A percentile compares a stretch with the other conserved stretches of the same genome.
phyloP scores from a whole-genome alignment of 2,329 filamentous ascomycete species.

The Phialophora chinensis region DNA sequence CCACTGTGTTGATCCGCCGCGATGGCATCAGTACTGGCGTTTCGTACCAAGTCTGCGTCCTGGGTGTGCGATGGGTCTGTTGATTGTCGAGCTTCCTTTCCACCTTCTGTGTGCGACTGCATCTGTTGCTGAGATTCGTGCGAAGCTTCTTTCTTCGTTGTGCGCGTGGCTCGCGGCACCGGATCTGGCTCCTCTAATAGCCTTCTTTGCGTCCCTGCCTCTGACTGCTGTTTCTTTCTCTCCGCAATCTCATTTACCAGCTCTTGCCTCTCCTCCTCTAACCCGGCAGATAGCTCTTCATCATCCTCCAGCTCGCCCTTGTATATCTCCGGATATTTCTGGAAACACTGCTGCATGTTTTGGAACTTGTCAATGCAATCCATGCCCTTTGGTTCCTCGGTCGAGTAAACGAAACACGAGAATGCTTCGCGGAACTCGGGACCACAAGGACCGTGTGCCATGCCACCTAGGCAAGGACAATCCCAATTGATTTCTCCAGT shows the following conservation, averaged over 20 bases:
- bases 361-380: slow-evolving; percentile 98
- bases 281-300: slow-evolving; percentile 57
- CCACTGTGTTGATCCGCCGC: background rate
- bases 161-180: slow-evolving; percentile 11
- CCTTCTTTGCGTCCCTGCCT: slow-evolving; percentile 10
- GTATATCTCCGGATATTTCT: slow-evolving; percentile 89
- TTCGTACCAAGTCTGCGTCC: background rate
- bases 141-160: slow-evolving; percentile 8
- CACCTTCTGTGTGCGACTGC: background rate
- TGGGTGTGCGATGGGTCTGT: background rate
- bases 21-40: background rate
- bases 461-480: slow-evolving; percentile 94
- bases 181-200: slow-evolving; percentile 35
- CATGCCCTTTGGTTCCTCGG: slow-evolving; percentile 94
- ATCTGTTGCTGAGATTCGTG: slow-evolving; percentile 1
- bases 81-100: background rate
- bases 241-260: slow-evolving; percentile 39
- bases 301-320: slow-evolving; percentile 85
- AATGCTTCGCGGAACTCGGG: slow-evolving; percentile 95
- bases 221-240: slow-evolving; percentile 34
- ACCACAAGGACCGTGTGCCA: slow-evolving; percentile 95
- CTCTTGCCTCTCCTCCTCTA: slow-evolving; percentile 44
- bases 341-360: slow-evolving; percentile 97
- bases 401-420: slow-evolving; percentile 96
- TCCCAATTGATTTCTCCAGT: slow-evolving; percentile 99